Percentiles rank a stretch among this genome's conserved stretches.
Evolutionary conservation across 768 basidiomycete genomes (phyloP).

Genomic region (Crucibulum laeve): DNA sequence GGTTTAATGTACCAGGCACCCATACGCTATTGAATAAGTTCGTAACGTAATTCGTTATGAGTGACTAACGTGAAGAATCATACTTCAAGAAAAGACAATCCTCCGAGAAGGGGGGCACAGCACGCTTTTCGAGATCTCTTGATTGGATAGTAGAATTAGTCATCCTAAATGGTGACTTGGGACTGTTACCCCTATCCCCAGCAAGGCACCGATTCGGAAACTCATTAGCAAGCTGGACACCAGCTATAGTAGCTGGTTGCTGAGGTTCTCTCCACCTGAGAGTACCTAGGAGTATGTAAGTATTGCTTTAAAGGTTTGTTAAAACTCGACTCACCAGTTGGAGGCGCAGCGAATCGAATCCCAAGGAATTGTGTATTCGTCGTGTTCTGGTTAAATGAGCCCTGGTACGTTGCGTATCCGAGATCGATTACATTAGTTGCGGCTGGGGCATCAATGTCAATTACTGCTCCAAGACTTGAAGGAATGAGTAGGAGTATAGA

Average conservation of each 20-base stretch:
- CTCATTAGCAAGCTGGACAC: conserved; percentile 2
- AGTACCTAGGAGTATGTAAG: not conserved
- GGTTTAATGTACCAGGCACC: not conserved
- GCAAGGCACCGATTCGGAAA: not conserved
- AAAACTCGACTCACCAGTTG: conserved; percentile 2
- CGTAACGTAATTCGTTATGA: not conserved
- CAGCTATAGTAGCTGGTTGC: not conserved
- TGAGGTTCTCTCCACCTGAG: conserved; percentile 2
- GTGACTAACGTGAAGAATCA: too few species aligned
- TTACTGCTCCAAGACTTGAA: too few species aligned
- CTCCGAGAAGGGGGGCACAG: not conserved
- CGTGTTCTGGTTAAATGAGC: not conserved
- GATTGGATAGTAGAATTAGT: not conserved
- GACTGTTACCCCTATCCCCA: not conserved
- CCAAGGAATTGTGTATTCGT: conserved; percentile 3
- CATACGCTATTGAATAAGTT: not conserved
- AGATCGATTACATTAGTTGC: conserved; percentile 1
- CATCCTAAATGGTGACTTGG: not conserved
- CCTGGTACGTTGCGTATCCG: conserved; percentile 7
- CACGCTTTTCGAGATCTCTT: not conserved
- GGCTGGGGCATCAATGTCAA: too few species aligned
- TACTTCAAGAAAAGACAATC: conserved; percentile 4
- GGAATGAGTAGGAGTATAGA: too few species aligned
- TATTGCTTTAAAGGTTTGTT: too few species aligned
- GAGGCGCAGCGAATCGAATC: conserved; percentile 3